Conservation (phyloP, 2,329 filamentous ascomycete genomes). For the Volutella citrinella region DNA sequence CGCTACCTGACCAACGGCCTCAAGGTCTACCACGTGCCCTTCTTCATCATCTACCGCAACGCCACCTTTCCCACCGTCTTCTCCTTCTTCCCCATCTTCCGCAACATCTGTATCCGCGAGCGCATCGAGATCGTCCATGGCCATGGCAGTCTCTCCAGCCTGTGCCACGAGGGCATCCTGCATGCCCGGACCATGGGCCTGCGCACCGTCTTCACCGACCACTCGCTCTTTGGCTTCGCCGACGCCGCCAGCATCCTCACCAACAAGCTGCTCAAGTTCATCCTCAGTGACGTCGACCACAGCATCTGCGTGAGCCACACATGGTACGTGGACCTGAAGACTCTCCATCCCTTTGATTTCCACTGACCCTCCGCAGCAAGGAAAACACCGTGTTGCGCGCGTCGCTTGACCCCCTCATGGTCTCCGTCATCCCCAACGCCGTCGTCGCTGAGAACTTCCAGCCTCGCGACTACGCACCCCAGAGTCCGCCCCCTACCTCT, state of each 20-base stretch:
- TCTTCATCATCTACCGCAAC: slow-evolving; percentile 91
- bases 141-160: slow-evolving; percentile 88
- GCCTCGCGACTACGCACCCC: slow-evolving; percentile 50
- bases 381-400: slow-evolving; percentile 96
- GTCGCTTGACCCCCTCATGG: slow-evolving; percentile 92
- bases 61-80: slow-evolving; percentile 95
- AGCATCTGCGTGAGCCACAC: slow-evolving; percentile 98
- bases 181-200: slow-evolving; percentile 96
- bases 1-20: slow-evolving; percentile 96
- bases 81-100: slow-evolving; percentile 96
- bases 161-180: slow-evolving; percentile 92
- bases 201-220: slow-evolving; percentile 94
- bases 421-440: slow-evolving; percentile 96
- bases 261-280: slow-evolving; percentile 97
- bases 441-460: slow-evolving; percentile 96
- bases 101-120: slow-evolving; percentile 93
- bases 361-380: slow-evolving; percentile 58
- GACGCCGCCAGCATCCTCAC: slow-evolving; percentile 94
- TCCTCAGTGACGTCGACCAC: slow-evolving; percentile 93
- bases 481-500: slow-evolving; percentile 24
- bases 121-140: slow-evolving; percentile 96
- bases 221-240: slow-evolving; percentile 95
- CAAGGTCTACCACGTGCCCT: slow-evolving; percentile 97
- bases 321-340: slow-evolving; percentile 57
- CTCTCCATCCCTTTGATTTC: slow-evolving; percentile 5